These are phyloP conservation scores for Globisporangium solare DNA, from an alignment of 352 stramenopile genomes.

Conservation along the genomic window DNA sequence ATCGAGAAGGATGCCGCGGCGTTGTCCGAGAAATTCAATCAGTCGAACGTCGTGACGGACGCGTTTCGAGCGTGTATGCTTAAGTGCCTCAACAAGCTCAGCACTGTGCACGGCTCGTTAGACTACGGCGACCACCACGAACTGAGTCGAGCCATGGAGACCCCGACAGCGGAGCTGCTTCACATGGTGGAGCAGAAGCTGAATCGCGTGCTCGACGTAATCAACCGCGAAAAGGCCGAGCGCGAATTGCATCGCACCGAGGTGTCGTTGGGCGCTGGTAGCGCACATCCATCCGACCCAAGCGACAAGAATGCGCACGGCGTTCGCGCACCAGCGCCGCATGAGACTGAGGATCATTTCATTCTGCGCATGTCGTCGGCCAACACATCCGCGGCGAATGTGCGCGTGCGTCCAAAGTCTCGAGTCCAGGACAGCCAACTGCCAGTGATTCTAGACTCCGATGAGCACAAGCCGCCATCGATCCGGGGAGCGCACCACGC, in stretches of 20 bases:
- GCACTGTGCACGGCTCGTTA: slow-evolving; percentile 61
- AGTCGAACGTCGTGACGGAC: slow-evolving; percentile 74
- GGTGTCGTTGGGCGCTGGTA: slow-evolving; percentile 20
- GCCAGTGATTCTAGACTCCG: slow-evolving; percentile 14
- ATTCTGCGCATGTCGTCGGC: slow-evolving; percentile 78
- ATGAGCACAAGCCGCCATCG: slow-evolving; percentile 20
- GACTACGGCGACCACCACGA: slow-evolving; percentile 77
- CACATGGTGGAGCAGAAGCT: slow-evolving; percentile 83
- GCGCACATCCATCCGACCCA: slow-evolving; percentile 2
- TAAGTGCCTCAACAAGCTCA: slow-evolving; percentile 75
- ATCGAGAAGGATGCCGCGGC: slow-evolving; percentile 74
- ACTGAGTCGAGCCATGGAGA: slow-evolving; percentile 61
- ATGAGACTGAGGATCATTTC: slow-evolving; percentile 80
- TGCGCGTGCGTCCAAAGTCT: slow-evolving; percentile 75
- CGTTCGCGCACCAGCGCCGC: slow-evolving; percentile 50
- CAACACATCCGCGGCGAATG: slow-evolving; percentile 59
- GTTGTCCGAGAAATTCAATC: slow-evolving; percentile 68
- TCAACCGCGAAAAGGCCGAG: slow-evolving; percentile 79
- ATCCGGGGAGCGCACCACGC: slow-evolving; percentile 15
- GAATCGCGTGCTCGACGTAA: slow-evolving; percentile 74
- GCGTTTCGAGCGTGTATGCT: slow-evolving; percentile 80
- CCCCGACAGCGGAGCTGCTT: slow-evolving; percentile 59
- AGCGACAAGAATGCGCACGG: slow-evolving; percentile 32
- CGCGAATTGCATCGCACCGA: slow-evolving; percentile 74
- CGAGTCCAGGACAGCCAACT: slow-evolving; percentile 23